These are phyloP conservation scores for Aschersonia sp. DNA, from an alignment of 2,329 filamentous ascomycete species.

Conservation along the genomic window DNA sequence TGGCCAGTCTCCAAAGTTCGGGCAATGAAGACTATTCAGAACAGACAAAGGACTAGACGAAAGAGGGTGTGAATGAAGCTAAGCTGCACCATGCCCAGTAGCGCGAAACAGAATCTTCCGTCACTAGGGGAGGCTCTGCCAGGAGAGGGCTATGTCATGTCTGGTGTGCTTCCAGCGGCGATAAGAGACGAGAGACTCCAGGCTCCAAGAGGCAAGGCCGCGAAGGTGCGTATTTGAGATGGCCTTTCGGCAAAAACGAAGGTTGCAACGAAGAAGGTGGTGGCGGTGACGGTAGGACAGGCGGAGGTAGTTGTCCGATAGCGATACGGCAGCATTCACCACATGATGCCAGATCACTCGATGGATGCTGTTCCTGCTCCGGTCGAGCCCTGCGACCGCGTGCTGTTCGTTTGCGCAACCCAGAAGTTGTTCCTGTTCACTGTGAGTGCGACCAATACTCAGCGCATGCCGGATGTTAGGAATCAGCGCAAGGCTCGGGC, in stretches of 20 bases:
- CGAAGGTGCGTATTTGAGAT: too few relatives aligned
- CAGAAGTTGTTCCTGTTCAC: neutral
- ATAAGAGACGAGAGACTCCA: neutral
- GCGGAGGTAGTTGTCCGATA: conserved; percentile 1
- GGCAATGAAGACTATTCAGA: neutral
- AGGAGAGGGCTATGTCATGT: conserved; percentile 4
- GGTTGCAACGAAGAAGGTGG: neutral
- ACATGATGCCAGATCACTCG: conserved; percentile 3
- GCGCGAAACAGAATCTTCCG: neutral
- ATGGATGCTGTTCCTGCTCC: neutral
- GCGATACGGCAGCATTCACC: neutral
- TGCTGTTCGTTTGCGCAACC: neutral
- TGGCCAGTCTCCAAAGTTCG: neutral
- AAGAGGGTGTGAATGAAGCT: neutral
- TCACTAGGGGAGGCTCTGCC: conserved; percentile 1
- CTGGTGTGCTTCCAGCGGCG: conserved; percentile 1
- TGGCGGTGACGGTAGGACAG: neutral
- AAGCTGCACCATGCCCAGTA: neutral
- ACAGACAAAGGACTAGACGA: neutral
- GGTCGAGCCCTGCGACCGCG: conserved; percentile 1
- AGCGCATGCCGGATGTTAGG: conserved; percentile 3
- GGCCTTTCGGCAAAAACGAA: neutral
- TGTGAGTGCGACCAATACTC: conserved; percentile 1
- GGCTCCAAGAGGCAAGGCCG: too few relatives aligned
- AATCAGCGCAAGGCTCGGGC: neutral